Percentiles rank a stretch among this genome's conserved stretches.
phyloP scores from a whole-genome alignment of 2,329 filamentous ascomycete genomes.

The Clonostachys solani region DNA sequence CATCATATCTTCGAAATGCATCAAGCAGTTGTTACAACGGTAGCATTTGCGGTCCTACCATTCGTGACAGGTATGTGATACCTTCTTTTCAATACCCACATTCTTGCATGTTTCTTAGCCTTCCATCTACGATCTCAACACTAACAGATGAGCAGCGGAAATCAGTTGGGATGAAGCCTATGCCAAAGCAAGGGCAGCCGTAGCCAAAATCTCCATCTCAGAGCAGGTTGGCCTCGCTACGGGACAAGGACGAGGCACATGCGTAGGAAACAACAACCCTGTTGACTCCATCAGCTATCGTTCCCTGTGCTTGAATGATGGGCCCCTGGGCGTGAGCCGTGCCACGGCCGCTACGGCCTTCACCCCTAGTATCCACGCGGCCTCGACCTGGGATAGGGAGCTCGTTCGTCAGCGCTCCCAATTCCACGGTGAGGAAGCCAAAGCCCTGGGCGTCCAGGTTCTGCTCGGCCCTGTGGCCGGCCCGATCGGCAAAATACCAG shows the following conservation, averaged over 20 bases:
- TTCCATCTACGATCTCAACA: neutral
- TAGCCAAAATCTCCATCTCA: constrained; percentile 64
- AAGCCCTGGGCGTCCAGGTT: constrained; percentile 68
- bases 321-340: constrained; percentile 73
- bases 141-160: neutral
- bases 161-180: constrained; percentile 63
- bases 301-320: constrained; percentile 73
- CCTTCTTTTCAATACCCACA: neutral
- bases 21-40: neutral
- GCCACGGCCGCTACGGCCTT: constrained; percentile 66
- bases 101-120: too few species aligned
- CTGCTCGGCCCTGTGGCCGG: constrained; percentile 73
- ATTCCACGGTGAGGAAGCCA: constrained; percentile 66
- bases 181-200: constrained; percentile 60
- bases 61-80: neutral
- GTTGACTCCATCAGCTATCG: constrained; percentile 60
- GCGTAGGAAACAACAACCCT: constrained; percentile 58
- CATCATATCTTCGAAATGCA: neutral
- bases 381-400: constrained; percentile 73
- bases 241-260: constrained; percentile 62
- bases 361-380: constrained; percentile 74
- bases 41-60: constrained; percentile 1
- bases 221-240: constrained; percentile 81
- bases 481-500: constrained; percentile 67
- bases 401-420: constrained; percentile 68